Conservation (phyloP, 2,329 filamentous ascomycete genomes). For the Diaporthe vexans region DNA sequence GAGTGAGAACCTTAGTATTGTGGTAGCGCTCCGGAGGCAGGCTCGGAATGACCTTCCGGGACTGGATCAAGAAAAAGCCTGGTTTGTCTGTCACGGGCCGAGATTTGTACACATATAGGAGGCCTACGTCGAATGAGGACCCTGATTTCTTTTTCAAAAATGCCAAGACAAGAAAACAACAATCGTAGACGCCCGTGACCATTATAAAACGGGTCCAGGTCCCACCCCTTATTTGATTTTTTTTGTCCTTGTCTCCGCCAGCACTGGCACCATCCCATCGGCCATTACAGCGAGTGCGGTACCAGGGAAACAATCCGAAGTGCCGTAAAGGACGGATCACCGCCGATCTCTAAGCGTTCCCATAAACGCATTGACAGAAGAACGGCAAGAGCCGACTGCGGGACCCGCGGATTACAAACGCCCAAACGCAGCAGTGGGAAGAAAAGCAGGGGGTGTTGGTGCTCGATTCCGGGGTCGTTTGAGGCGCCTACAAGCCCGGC, state of each 20-base stretch:
- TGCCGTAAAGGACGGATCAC: conserved; percentile 3
- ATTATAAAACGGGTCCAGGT: conserved; percentile 11
- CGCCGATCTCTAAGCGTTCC: not conserved
- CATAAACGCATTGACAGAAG: conserved; percentile 19
- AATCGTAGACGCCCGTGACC: conserved; percentile 1
- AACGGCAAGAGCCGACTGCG: conserved; percentile 24
- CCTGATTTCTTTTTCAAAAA: not conserved
- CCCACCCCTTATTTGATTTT: conserved; percentile 19
- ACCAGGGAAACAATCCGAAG: conserved; percentile 11
- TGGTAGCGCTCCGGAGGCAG: not conserved
- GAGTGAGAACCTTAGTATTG: not conserved
- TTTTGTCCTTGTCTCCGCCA: not conserved
- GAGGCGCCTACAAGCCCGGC: not conserved
- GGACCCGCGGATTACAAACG: conserved; percentile 15
- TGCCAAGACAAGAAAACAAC: conserved; percentile 14
- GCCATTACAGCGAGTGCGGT: not conserved
- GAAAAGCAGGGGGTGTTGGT: not conserved
- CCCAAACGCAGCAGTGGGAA: not conserved
- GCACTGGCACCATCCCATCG: not conserved
- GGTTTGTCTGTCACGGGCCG: not conserved
- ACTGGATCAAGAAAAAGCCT: not conserved
- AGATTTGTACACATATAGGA: not conserved
- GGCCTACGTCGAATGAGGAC: not conserved
- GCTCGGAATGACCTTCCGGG: not conserved
- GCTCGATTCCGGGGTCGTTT: not conserved